Evolutionary conservation across 306 rosid genomes (phyloP), one percentile per base, ranked within the genome.

Genomic region (Quercus glauca): DNA sequence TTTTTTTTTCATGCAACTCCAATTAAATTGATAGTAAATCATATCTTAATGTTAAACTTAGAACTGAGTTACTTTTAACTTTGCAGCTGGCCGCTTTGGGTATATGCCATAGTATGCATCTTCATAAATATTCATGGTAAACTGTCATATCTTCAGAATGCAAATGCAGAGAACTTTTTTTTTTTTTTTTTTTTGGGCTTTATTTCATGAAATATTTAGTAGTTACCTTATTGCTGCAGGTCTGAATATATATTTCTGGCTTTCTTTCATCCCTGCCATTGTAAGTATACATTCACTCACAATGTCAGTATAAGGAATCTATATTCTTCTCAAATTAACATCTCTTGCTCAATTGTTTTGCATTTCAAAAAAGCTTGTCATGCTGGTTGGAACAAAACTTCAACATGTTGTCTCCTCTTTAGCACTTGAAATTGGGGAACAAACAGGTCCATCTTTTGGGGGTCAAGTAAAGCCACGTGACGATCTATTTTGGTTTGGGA

Each of bases 51-150:
- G 15, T 20, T 26, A 35, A 21, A 64, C 21, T 59, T 67, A 37
- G 52, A 73, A 67, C 80, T 74, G 82, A 83, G 21, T 70, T 81
- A 70, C 17, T 71, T 63, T 21, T 69, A 41, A 58, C 56, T 31
- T 83, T 90, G 91, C 88, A 95, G 99, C 89, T 95, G 91, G 89
- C 90, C 89, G 5, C 99, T 95, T 68, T 95, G 99, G 99, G 88
- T 87, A 52, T 95, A 95, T 75, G 92, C 98, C 68, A 95, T 95
- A 71, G 77, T 91, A 23, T 91, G 97, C 87, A 95, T 95, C 84
- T 90, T 95, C 63, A 82, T 95, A 79, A 95, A 92, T 75, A 78
- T 95, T 65, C 99, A 95, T 59, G 99, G 97, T 92, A 92, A 83
- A 14, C 28, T 74, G 17, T 77, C 71, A 23, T 57, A 31, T 55